Evolutionary conservation across 169 alveolate species (phyloP).

Genomic region (Plasmodium gaboni): DNA sequence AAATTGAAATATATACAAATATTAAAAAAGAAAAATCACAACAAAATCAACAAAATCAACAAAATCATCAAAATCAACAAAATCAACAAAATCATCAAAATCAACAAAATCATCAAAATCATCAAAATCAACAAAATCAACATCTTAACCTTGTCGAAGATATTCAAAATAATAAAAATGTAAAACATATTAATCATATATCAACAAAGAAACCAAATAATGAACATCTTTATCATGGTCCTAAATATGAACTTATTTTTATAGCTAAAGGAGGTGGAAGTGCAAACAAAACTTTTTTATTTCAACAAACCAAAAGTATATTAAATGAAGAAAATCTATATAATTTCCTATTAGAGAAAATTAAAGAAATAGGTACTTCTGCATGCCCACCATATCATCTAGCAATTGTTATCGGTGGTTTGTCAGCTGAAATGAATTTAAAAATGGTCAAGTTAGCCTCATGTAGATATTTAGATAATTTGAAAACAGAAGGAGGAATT

Average conservation of each 20-base stretch:
- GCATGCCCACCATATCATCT: conserved; percentile 95
- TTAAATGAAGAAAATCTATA: conserved; percentile 81
- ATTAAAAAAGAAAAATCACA: conserved; percentile 9
- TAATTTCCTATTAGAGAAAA: conserved; percentile 85
- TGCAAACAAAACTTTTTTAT: conserved; percentile 90
- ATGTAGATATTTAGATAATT: conserved; percentile 87
- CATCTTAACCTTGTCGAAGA: background rate
- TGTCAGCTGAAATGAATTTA: conserved; percentile 91
- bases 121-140: background rate
- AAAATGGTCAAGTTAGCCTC: conserved; percentile 91
- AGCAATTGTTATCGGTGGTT: conserved; percentile 91
- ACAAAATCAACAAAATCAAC: background rate
- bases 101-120: background rate
- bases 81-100: background rate
- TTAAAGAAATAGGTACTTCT: conserved; percentile 90
- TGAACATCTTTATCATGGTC: conserved; percentile 52
- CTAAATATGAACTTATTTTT: conserved; percentile 84
- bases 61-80: background rate
- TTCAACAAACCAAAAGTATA: conserved; percentile 90
- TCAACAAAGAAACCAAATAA: background rate
- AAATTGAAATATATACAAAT: conserved; percentile 82
- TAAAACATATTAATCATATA: too few relatives aligned
- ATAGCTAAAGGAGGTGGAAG: conserved; percentile 94
- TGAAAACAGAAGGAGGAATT: conserved; percentile 86
- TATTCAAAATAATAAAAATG: background rate